phyloP scores from a whole-genome alignment of 2,329 filamentous ascomycete species.

The Xylaria multiplex region DNA sequence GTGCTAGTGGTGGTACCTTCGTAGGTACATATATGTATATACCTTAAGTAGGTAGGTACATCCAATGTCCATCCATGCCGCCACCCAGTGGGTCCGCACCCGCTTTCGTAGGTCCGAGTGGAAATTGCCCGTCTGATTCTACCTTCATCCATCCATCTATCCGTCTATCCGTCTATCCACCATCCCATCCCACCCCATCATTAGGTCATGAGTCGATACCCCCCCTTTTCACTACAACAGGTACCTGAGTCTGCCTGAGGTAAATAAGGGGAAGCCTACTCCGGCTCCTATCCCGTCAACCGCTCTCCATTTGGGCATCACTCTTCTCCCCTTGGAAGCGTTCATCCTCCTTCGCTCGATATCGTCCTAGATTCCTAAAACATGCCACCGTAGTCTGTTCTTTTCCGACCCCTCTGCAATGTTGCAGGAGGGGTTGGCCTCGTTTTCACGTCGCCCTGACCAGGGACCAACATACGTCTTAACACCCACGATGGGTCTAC shows the following conservation, averaged over 20 bases:
- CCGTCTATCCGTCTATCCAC: constrained; percentile 1
- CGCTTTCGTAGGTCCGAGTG: constrained; percentile 4
- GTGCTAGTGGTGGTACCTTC: too few species aligned
- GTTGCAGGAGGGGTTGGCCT: constrained; percentile 8
- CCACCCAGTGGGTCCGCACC: constrained; percentile 6
- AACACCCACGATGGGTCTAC: neutral
- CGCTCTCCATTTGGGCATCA: too few species aligned
- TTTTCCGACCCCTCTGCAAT: constrained; percentile 1
- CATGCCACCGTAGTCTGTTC: constrained; percentile 23
- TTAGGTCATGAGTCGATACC: neutral
- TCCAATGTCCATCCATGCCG: too few species aligned
- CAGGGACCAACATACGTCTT: neutral
- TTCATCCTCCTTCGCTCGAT: neutral
- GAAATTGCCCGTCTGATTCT: constrained; percentile 9
- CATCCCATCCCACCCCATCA: neutral
- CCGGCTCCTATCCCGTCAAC: too few species aligned
- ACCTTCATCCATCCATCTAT: neutral
- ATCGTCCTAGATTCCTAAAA: neutral
- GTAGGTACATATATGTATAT: too few species aligned
- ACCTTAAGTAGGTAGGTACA: too few species aligned
- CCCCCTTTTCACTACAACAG: constrained; percentile 8
- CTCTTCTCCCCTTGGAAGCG: neutral
- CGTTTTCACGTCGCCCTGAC: neutral
- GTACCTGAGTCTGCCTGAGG: too few species aligned
- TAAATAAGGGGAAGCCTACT: neutral